These are phyloP conservation scores for Mucor racemosus DNA, from an alignment of 371 early-diverging fungal genomes.

Conservation along the genomic window DNA sequence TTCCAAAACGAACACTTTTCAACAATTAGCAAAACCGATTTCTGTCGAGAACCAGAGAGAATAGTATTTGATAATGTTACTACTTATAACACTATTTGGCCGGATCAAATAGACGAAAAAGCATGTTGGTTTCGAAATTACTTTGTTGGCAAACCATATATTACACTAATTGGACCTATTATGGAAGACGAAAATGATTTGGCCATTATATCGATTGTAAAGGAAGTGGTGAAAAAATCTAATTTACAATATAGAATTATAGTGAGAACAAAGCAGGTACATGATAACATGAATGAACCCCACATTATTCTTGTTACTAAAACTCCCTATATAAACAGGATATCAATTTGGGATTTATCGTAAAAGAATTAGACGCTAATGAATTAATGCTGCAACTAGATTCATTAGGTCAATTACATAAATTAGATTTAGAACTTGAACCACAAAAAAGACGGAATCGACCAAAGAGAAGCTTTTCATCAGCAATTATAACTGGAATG, in stretches of 20 bases:
- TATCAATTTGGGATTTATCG: constrained; percentile 18
- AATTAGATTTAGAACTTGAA: constrained; percentile 13
- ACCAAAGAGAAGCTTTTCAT: constrained; percentile 23
- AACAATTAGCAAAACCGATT: not conserved
- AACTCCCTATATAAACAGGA: not conserved
- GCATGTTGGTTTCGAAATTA: constrained; percentile 40
- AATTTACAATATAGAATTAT: constrained; percentile 37
- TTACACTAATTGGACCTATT: constrained; percentile 41
- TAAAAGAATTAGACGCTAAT: constrained; percentile 19
- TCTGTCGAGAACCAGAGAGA: constrained; percentile 7
- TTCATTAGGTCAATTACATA: constrained; percentile 9
- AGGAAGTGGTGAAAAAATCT: constrained; percentile 9
- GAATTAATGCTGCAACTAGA: constrained; percentile 24
- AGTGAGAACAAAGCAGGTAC: constrained; percentile 43
- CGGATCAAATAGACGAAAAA: constrained; percentile 41
- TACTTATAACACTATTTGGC: constrained; percentile 17
- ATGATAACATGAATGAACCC: not conserved
- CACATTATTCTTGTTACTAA: not conserved
- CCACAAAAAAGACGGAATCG: constrained; percentile 9
- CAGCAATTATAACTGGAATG: constrained; percentile 19
- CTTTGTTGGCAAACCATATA: constrained; percentile 45
- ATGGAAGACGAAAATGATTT: constrained; percentile 10
- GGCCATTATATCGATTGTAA: constrained; percentile 22
- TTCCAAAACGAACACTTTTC: not conserved
- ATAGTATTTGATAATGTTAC: not conserved